Evolutionary conservation across 495 filamentous ascomycete genomes (phyloP), one percentile per base, ranked within the genome.

Genomic region (Penicillium roqueforti): DNA sequence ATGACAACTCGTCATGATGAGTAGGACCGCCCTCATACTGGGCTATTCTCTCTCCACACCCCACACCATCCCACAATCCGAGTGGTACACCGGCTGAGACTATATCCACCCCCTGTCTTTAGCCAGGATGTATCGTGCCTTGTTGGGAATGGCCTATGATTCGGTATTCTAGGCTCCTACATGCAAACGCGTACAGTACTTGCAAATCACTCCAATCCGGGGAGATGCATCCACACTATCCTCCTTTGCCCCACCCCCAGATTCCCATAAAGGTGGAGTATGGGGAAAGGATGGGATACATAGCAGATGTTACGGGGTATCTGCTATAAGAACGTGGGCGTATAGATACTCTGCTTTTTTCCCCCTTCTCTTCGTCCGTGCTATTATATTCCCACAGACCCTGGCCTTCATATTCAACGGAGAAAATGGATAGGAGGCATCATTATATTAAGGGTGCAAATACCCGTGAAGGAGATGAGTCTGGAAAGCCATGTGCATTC

Each of bases 371-470:
- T 31, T 29, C 22, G 13, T 36, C 32, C n/a, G 32, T 36, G 32
- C 32, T 36, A 36, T 36, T 31, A 36, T 36, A 4, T 36, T 36
- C 14, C 32, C 32, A 16, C 32, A 36, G 32, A 36, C 7, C 32
- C 32, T 36, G n/a, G 32, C 14, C 20, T 32, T 51, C 6, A 22
- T 54, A 32, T 18, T 37, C 20, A 20, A 3, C 11, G 62, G 62
- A 56, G 43, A 57, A 63, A 31, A 34, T 32, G 3, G 47, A 52
- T 26, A 56, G 39, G 25, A 26, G 58, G 14, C 45, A 58, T n/a
- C 47, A 56, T n/a, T 57, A 66, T 36, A 53, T 63, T 10, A 55
- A 66, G 47, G 54, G 53, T 3, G 9, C 28, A 3, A 23, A 34
- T 25, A 3, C 49, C 5, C 48, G 29, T 42, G 31, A 43, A 22